phyloP scores from a whole-genome alignment of 352 stramenopile species.

The Globisporangium nodosum region DNA sequence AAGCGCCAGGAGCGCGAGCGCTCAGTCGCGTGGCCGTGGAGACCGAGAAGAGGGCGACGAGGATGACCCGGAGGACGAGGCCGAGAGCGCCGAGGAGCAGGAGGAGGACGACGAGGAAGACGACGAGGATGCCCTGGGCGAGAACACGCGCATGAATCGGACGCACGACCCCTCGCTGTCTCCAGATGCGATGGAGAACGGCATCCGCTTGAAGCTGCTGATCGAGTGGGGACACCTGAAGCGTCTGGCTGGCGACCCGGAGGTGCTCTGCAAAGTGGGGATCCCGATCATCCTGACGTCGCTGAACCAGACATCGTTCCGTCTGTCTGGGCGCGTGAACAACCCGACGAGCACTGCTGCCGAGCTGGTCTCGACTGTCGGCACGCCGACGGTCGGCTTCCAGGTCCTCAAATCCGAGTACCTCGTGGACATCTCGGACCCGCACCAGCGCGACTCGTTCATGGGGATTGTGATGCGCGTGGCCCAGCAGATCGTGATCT shows the following conservation, averaged over 20 bases:
- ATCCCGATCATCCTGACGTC: conserved; percentile 82
- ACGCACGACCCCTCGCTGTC: conserved; percentile 69
- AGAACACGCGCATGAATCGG: conserved; percentile 50
- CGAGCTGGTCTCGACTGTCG: conserved; percentile 49
- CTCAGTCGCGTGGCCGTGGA: background rate
- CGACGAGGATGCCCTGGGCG: conserved; percentile 41
- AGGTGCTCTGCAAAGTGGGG: conserved; percentile 76
- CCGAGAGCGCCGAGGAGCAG: conserved; percentile 18
- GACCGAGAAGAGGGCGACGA: conserved; percentile 3
- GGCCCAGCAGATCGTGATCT: conserved; percentile 78
- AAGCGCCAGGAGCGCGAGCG: background rate
- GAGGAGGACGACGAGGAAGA: conserved; percentile 54
- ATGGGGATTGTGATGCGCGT: conserved; percentile 84
- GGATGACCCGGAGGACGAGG: conserved; percentile 15
- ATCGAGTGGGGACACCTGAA: conserved; percentile 80
- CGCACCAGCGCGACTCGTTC: conserved; percentile 66
- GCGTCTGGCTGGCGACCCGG: conserved; percentile 51
- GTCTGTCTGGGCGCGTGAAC: conserved; percentile 62
- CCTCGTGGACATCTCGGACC: conserved; percentile 74
- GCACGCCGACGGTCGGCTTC: conserved; percentile 65
- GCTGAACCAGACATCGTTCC: conserved; percentile 72
- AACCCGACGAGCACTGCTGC: conserved; percentile 40
- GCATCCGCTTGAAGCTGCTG: conserved; percentile 69
- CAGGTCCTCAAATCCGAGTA: conserved; percentile 82
- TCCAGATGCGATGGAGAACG: conserved; percentile 84